A percentile compares a stretch with the other conserved stretches of the same genome.
phyloP scores from a whole-genome alignment of 495 filamentous ascomycete species.

The Xeromyces bisporus region DNA sequence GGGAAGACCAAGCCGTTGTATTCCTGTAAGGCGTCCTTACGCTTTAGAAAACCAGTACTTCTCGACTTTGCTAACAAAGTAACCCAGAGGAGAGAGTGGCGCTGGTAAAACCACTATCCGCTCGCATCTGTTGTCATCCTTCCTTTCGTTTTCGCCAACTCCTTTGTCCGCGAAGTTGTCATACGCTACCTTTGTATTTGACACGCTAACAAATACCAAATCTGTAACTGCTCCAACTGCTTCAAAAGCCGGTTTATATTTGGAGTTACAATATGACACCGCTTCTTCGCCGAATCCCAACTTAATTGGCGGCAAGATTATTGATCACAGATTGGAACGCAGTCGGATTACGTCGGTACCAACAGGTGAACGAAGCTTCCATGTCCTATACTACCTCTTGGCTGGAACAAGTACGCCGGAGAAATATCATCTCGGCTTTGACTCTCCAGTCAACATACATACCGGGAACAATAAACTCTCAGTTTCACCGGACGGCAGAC shows the following conservation, averaged over 20 bases:
- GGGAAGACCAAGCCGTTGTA: conserved; percentile 80
- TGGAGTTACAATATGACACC: conserved; percentile 91
- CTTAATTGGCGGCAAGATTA: conserved; percentile 80
- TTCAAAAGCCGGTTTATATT: conserved; percentile 86
- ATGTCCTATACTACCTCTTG: conserved; percentile 86
- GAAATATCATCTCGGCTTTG: conserved; percentile 75
- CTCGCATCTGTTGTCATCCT: conserved; percentile 65
- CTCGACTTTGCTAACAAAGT: conserved; percentile 3
- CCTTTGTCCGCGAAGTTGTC: conserved; percentile 85
- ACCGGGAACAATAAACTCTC: conserved; percentile 29
- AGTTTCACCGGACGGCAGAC: conserved; percentile 42
- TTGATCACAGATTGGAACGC: conserved; percentile 83
- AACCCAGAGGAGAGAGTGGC: conserved; percentile 71
- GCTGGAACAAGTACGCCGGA: conserved; percentile 84
- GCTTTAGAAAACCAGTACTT: too few relatives aligned
- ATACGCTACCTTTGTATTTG: conserved; percentile 85
- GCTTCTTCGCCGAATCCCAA: conserved; percentile 61
- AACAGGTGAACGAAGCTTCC: conserved; percentile 90
- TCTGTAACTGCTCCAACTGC: conserved; percentile 86
- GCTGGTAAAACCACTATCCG: conserved; percentile 91
- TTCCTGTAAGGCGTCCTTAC: conserved; percentile 91
- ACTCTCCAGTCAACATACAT: conserved; percentile 30
- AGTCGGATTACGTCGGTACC: conserved; percentile 81
- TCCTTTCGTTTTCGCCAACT: conserved; percentile 76
- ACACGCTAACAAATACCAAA: conserved; percentile 94